Percentiles rank a stretch among this genome's conserved stretches.
phyloP scores from a whole-genome alignment of 805 yeast species.

The Candida cerambycidarum region DNA sequence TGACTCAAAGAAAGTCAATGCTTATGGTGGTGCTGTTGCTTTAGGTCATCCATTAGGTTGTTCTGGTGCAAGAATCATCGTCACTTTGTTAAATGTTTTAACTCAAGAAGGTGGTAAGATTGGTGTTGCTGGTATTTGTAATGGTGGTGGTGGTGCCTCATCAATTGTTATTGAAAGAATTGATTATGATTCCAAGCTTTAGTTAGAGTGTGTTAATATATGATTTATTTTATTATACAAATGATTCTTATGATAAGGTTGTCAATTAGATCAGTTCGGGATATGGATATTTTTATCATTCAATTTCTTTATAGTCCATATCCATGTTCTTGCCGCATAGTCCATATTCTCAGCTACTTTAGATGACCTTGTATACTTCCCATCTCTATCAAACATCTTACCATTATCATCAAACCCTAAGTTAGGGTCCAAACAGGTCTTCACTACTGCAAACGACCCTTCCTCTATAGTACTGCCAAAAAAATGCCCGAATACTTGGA shows the following conservation, averaged over 20 bases:
- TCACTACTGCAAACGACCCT: conserved; percentile 65
- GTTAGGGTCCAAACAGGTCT: conserved; percentile 57
- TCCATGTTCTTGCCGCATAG: conserved; percentile 71
- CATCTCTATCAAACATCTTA: conserved; percentile 63
- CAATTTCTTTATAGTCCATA: conserved; percentile 49
- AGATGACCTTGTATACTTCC: conserved; percentile 52
- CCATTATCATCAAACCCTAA: conserved; percentile 60
- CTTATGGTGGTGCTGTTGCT: conserved; percentile 95
- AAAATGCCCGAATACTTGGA: conserved; percentile 65
- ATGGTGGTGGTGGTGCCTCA: conserved; percentile 99
- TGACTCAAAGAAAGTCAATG: conserved; percentile 69
- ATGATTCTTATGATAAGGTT: background rate
- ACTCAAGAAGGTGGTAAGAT: conserved; percentile 74
- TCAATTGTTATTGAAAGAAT: conserved; percentile 81
- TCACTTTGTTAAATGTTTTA: conserved; percentile 79
- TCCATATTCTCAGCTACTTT: conserved; percentile 53
- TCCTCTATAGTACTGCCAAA: conserved; percentile 73
- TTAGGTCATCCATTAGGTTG: conserved; percentile 94
- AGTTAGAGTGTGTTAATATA: background rate
- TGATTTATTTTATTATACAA: background rate
- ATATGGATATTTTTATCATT: conserved; percentile 22
- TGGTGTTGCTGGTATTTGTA: conserved; percentile 96
- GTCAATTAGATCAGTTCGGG: conserved; percentile 15
- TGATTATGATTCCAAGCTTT: conserved; percentile 38
- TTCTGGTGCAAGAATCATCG: conserved; percentile 92